Evolutionary conservation across 305 asterid species (phyloP).

Genomic region (Fraxinus xanthoxyloides): DNA sequence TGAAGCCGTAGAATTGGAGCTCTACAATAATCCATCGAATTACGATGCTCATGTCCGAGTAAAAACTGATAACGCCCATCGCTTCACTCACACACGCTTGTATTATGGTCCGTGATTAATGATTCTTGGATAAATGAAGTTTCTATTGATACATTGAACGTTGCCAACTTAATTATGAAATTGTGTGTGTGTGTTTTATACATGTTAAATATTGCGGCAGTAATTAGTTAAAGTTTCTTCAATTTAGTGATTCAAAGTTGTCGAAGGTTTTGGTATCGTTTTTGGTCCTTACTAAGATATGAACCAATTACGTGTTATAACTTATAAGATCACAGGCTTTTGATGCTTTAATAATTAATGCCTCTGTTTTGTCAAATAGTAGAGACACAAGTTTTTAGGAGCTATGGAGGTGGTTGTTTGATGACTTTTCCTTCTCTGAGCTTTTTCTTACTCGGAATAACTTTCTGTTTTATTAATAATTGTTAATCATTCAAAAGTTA

Average conservation of each 20-base stretch:
- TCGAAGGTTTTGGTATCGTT: background rate
- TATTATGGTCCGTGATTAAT: background rate
- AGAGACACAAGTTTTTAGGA: background rate
- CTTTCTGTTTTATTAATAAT: too few relatives aligned
- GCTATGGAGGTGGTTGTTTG: background rate
- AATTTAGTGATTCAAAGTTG: background rate
- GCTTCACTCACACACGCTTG: background rate
- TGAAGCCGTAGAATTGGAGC: conserved; percentile 56
- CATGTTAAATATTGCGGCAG: too few relatives aligned
- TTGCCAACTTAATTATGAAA: conserved; percentile 5
- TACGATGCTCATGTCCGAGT: conserved; percentile 79
- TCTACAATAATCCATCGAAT: conserved; percentile 55
- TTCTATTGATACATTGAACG: background rate
- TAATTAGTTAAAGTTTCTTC: background rate
- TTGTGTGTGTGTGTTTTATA: too few relatives aligned
- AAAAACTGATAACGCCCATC: conserved; percentile 16
- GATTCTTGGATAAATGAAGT: background rate
- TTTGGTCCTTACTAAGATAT: background rate
- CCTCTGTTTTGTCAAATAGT: background rate
- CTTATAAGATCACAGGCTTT: background rate
- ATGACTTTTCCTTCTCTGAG: background rate
- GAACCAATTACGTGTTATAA: background rate
- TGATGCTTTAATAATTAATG: background rate
- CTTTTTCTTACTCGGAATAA: background rate
- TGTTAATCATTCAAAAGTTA: background rate